Base-by-base conservation (phyloP, 2,329 filamentous ascomycete genomes). In the Pyrenophora teres region DNA sequence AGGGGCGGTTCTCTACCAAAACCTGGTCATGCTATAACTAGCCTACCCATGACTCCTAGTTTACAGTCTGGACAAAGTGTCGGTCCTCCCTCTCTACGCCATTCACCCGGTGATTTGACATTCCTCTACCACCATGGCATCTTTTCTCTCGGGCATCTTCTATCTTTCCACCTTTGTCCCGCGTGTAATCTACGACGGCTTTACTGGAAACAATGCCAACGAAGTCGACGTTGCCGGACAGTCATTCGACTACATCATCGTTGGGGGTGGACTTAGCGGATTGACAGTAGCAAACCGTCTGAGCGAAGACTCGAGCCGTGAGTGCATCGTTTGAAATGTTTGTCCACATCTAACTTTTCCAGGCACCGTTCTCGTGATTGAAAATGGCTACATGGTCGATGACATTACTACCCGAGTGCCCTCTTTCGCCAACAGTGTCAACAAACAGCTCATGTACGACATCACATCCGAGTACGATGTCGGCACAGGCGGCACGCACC, bases 201-300 rank as follows among this genome's bases (percentile, higher is more conserved):
- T 43, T 9, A 8, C 30, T 8, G 33, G 37, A 45, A 35, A 33
- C 30, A 53, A 15, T 23, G 54, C 46, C 23, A 50, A 52, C 8
- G 60, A 57, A 21, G 37, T 47, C 8, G 42, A 60, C 30, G 51
- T 65, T 12, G 50, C 47, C 44, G 53, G 51, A 5, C 54, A 62
- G 23, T 64, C 66, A 0, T 72, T 60, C 30, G 69, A 72, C 42
- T 71, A 71, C 40, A 60, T 71, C 7, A 44, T 72, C 18, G 62
- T 72, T 8, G 67, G 69, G 13, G 69, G 67, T 32, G 69, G 69
- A 6, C 57, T 67, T 3, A 62, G 65, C 18, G 69, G 69, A 6
- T 53, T 70, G 1, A 62, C 64, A 9, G 63, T 71, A 36, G 69
- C 69, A 2, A 67, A 66, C 25, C 63, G 69, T 2, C 38, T 72